These are phyloP conservation scores for Iris pallida DNA, from an alignment of 116 monocot species.

Conservation along the genomic window DNA sequence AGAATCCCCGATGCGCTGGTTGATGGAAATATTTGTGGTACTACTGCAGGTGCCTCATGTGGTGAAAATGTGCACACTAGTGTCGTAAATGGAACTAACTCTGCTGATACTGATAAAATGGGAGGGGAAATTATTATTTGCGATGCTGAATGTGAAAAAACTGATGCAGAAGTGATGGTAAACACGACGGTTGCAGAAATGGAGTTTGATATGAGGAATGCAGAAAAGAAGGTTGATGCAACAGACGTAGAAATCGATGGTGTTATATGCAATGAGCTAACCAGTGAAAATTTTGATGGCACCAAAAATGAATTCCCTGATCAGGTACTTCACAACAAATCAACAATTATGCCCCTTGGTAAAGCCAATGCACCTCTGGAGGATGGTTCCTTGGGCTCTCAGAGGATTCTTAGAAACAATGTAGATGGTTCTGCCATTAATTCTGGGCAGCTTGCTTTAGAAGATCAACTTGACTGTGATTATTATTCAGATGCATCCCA, in stretches of 20 bases:
- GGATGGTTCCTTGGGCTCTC: conserved; percentile 13
- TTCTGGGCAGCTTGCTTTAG: conserved; percentile 15
- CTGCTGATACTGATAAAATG: conserved; percentile 4
- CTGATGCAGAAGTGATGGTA: background rate
- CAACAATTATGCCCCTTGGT: no score
- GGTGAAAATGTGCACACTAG: conserved; percentile 14
- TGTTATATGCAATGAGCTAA: no score
- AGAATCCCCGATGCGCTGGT: conserved; percentile 12
- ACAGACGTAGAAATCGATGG: background rate
- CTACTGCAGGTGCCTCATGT: background rate
- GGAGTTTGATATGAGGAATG: conserved; percentile 10
- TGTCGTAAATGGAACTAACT: background rate
- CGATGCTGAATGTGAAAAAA: conserved; percentile 6
- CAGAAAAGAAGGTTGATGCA: background rate
- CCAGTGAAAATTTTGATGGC: no score
- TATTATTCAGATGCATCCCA: conserved; percentile 30
- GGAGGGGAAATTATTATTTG: background rate
- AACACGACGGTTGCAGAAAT: conserved; percentile 8
- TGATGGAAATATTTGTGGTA: conserved; percentile 12
- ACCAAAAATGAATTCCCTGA: no score
- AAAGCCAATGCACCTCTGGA: conserved; percentile 3
- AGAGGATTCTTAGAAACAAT: conserved; percentile 1
- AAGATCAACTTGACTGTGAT: conserved; percentile 18
- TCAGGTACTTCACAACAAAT: no score
- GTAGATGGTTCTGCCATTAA: conserved; percentile 8